Base-by-base conservation (phyloP, 495 filamentous ascomycete species). In the Haplographium delicatum region DNA sequence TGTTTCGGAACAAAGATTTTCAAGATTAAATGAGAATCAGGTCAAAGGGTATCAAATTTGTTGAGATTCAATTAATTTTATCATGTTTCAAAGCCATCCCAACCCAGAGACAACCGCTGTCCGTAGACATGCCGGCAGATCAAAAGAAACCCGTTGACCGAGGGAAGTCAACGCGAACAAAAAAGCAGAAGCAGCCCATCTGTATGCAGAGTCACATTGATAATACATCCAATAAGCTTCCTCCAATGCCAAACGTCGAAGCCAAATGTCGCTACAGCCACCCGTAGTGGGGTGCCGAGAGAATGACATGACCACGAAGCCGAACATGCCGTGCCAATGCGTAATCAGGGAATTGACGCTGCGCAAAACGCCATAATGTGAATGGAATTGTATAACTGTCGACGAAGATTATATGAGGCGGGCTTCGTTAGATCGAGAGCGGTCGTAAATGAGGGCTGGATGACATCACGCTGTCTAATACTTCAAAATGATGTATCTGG, bases 71-170 rank as follows among this genome's bases (percentile, higher is more conserved):
- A 49, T 47, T 68, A 72, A 31, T 71, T n/a, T n/a, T 65, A 24
- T 72, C 69, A 44, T 86, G 81, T 18, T 84, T 60, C 6, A 78
- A 58, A 11, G 68, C 69, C 0, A 68, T 76, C 28, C 80, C 67
- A 5, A 73, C 51, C 5, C 76, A 53, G 24, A 80, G 66, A 4
- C 75, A 61, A 0, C 61, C 64, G 2, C 79, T 71, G 56, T 86
- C 83, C 49, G 48, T 53, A 50, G 54, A 57, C 44, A 20, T 51
- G 38, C 39, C 19, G 46, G 49, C 44, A 26, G 30, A 16, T 35
- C 48, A 25, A 38, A 38, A 51, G 16, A 44, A 49, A 23, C 24
- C 34, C 11, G 13, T 28, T 19, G 1, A 15, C 3, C 16, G 4
- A 28, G 20, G 13, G 20, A 31, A 46, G 15, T n/a, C n/a, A 46